Conservation (phyloP, 2,329 filamentous ascomycete genomes). For the Fusarium liriodendri region DNA sequence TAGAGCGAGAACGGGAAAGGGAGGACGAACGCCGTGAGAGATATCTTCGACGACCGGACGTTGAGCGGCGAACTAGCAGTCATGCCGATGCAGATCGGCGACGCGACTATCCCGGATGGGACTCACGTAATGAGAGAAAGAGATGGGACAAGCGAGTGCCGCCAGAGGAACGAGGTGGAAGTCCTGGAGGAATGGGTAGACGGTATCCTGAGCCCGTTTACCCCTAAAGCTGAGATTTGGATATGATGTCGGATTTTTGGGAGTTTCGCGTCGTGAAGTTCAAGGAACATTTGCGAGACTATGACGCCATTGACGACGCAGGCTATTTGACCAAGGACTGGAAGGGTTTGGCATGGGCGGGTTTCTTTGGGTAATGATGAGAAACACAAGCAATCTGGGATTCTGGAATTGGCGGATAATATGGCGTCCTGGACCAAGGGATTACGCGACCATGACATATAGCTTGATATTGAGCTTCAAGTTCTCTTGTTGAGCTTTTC, state of each 20-base stretch:
- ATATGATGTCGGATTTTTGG: background rate
- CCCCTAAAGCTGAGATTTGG: slow-evolving; percentile 27
- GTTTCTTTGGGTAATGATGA: slow-evolving; percentile 1
- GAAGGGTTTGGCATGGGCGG: background rate
- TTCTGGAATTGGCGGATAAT: slow-evolving; percentile 11
- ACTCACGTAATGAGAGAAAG: slow-evolving; percentile 49
- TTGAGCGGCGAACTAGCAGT: slow-evolving; percentile 60
- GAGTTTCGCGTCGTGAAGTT: background rate
- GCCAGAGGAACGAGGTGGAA: slow-evolving; percentile 45
- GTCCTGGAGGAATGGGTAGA: slow-evolving; percentile 52
- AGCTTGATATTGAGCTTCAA: background rate
- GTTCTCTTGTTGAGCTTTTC: background rate
- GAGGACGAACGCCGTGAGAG: slow-evolving; percentile 51
- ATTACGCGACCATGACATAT: slow-evolving; percentile 31
- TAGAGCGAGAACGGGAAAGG: slow-evolving; percentile 54
- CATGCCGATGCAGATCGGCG: slow-evolving; percentile 61
- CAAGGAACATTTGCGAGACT: background rate
- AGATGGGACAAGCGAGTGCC: slow-evolving; percentile 50
- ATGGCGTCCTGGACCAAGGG: slow-evolving; percentile 19
- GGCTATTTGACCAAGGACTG: slow-evolving; percentile 13
- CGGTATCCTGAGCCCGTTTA: slow-evolving; percentile 54
- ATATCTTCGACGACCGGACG: slow-evolving; percentile 54
- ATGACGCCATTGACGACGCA: background rate
- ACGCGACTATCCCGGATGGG: slow-evolving; percentile 50
- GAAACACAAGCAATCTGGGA: background rate